Percentiles rank a stretch among this genome's conserved stretches.
Evolutionary conservation across 192 early-diverging fungal genomes (phyloP).

Genomic region (Backusella psychrophila): DNA sequence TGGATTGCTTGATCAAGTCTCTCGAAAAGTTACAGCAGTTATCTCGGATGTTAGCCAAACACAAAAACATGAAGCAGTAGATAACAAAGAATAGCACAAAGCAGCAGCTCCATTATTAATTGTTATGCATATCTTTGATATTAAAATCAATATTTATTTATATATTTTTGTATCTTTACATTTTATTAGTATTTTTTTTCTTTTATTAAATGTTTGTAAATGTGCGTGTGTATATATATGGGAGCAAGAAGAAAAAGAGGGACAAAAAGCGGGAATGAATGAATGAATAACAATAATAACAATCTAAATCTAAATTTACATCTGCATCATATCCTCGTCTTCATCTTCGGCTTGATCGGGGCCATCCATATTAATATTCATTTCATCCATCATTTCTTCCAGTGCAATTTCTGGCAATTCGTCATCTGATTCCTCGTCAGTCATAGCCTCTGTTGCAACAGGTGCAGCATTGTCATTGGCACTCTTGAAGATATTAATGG

Average conservation of each 20-base stretch:
- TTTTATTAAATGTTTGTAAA: not conserved
- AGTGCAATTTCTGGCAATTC: constrained; percentile 90
- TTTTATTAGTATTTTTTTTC: not conserved
- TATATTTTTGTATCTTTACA: not conserved
- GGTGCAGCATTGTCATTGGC: constrained; percentile 19
- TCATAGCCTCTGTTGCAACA: constrained; percentile 31
- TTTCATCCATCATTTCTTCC: constrained; percentile 92
- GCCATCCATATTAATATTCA: constrained; percentile 68
- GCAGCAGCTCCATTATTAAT: not conserved
- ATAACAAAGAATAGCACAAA: not conserved
- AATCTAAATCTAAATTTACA: constrained; percentile 12
- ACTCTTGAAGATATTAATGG: constrained; percentile 92
- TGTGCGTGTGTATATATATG: not conserved
- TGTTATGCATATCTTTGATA: not conserved
- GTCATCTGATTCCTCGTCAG: constrained; percentile 53
- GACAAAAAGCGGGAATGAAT: not conserved
- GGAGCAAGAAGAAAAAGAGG: not conserved
- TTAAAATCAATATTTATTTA: not conserved
- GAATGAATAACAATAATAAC: not conserved
- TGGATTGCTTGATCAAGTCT: constrained; percentile 8
- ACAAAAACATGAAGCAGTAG: not conserved
- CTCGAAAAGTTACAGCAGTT: constrained; percentile 2
- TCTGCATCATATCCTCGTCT: constrained; percentile 33
- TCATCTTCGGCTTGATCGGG: constrained; percentile 39
- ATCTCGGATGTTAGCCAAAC: not conserved